Evolutionary conservation across 2,329 filamentous ascomycete genomes (phyloP).

Genomic region (Cladosporium halotolerans): DNA sequence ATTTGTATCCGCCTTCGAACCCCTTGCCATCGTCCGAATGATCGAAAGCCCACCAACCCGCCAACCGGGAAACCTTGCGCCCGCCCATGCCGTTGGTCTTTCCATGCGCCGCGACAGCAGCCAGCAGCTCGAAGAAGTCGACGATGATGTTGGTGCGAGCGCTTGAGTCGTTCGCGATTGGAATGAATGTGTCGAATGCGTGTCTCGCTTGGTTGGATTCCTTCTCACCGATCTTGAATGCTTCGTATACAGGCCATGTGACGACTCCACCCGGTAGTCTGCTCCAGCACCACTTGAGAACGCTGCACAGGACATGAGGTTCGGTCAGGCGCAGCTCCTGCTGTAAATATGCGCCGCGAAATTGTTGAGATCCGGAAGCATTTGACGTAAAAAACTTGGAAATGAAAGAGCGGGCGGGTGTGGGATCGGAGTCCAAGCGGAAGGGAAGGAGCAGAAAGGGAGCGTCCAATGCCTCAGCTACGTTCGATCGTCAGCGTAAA

Average conservation of each 20-base stretch:
- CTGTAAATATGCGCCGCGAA: conserved; percentile 62
- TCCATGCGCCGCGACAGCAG: conserved; percentile 84
- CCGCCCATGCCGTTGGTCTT: conserved; percentile 91
- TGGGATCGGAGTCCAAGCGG: conserved; percentile 85
- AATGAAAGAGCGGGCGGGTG: conserved; percentile 84
- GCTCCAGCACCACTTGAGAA: conserved; percentile 98
- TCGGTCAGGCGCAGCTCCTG: conserved; percentile 90
- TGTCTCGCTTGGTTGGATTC: conserved; percentile 88
- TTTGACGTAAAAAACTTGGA: conserved; percentile 80
- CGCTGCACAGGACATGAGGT: conserved; percentile 89
- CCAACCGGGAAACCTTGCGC: conserved; percentile 87
- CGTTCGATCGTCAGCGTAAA: not conserved
- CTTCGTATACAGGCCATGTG: conserved; percentile 93
- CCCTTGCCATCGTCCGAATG: conserved; percentile 79
- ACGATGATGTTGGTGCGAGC: conserved; percentile 84
- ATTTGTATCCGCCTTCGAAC: conserved; percentile 89
- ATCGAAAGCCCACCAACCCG: conserved; percentile 98
- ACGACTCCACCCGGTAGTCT: conserved; percentile 85
- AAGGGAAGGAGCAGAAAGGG: conserved; percentile 94
- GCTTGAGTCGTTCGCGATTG: conserved; percentile 82
- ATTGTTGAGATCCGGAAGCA: conserved; percentile 51
- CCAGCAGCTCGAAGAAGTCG: conserved; percentile 90
- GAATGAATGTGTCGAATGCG: conserved; percentile 94
- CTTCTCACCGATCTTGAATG: conserved; percentile 90
- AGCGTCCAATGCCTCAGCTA: conserved; percentile 66